Evolutionary conservation across 306 rosid species (phyloP).

Genomic region (Alnus glutinosa): DNA sequence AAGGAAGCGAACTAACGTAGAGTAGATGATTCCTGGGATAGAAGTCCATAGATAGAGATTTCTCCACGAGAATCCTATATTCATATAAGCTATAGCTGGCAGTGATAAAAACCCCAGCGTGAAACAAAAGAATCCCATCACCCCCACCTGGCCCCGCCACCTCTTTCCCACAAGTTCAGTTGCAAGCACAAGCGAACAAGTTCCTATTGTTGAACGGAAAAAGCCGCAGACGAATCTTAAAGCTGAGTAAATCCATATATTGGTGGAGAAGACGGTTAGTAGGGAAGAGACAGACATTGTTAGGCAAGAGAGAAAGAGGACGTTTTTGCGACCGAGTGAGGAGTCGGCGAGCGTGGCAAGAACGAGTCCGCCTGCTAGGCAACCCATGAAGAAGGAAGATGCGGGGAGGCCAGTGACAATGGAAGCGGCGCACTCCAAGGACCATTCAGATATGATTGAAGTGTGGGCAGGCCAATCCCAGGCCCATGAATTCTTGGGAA

Average conservation of each 20-base stretch:
- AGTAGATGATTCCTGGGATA: constrained; percentile 44
- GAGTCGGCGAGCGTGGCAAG: constrained; percentile 60
- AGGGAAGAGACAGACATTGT: constrained; percentile 52
- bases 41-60: constrained; percentile 56
- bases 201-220: constrained; percentile 51
- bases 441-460: constrained; percentile 59
- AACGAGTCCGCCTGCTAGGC: constrained; percentile 51
- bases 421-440: constrained; percentile 35
- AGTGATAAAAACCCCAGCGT: constrained; percentile 58
- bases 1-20: constrained; percentile 21
- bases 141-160: constrained; percentile 48
- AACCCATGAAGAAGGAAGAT: constrained; percentile 58
- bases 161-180: constrained; percentile 58
- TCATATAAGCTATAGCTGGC: constrained; percentile 46
- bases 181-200: constrained; percentile 55
- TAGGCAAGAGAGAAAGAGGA: constrained; percentile 49
- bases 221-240: constrained; percentile 45
- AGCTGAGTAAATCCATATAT: constrained; percentile 52
- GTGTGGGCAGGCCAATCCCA: constrained; percentile 47
- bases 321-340: constrained; percentile 56
- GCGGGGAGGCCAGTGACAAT: constrained; percentile 48
- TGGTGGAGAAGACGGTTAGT: constrained; percentile 41
- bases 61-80: constrained; percentile 49
- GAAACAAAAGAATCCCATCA: constrained; percentile 55
- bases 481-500: constrained; percentile 42